Base-by-base conservation (phyloP, 73 alveolate species). In the Paramecium primaurelia region DNA sequence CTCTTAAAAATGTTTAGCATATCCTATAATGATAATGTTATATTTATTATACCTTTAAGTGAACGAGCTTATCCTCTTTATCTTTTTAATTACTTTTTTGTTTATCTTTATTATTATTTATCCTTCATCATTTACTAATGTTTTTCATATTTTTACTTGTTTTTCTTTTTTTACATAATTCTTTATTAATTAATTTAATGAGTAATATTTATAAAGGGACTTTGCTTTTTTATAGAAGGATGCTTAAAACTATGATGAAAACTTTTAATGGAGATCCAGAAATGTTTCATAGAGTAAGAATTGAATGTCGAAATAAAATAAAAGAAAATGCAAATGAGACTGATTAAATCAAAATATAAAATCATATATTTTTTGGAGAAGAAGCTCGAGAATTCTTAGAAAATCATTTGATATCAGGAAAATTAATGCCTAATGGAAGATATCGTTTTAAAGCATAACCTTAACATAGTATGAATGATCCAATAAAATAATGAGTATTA, bases 371-470 rank as follows among this genome's bases (percentile, higher is more conserved):
- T 80, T 83, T 89, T 90, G 93, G 80, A 40, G 97, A 93, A 75
- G 97, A 95, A 59, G 90, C 95, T 18, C 92, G 97, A 58, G 87
- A 89, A 80, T 49, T 77, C 87, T 25, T 83, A 77, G 92, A 58
- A 60, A 59, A 86, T 42, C 68, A 84, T 25, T 60, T 92, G 30
- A 92, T 84, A 42, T 71, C 71, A 92, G 98, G 98, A 14, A 86
- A 91, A 44, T 69, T 77, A 30, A 58, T 86, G 80, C 86, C 80
- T 9, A 96, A 95, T 92, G 98, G 98, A 26, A 51, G 92, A 34
- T 95, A 95, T 86, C 95, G 97, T 68, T 95, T 96, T 95, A 95
- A 95, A 73, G 97, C 95, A 20, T 86, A 96, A 88, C 93, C 93
- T 80, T 93, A 95, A 71, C 98, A 95, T 73, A 96, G 96, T 5